Percentiles rank a stretch among this genome's conserved stretches.
These are phyloP conservation scores for Sporisorium iseilematis-ciliati DNA, from an alignment of 1,284 basidiomycete genomes.

Conservation along the genomic window DNA sequence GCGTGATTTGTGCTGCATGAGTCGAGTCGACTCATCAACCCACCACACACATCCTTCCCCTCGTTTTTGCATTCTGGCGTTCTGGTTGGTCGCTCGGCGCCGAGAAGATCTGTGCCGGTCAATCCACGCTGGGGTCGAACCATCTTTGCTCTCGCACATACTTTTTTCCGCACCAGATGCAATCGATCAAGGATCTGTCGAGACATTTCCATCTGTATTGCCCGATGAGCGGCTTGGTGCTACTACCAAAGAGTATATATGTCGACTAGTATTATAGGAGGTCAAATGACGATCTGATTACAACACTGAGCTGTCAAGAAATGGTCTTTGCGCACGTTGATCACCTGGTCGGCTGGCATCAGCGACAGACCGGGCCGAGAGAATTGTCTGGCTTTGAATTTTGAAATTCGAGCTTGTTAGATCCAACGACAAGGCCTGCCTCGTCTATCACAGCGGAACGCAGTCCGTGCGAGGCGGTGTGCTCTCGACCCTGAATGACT, in stretches of 20 bases:
- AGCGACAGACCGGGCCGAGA: too few relatives aligned
- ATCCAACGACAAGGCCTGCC: not conserved
- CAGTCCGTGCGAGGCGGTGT: conserved; percentile 3
- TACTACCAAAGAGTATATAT: too few relatives aligned
- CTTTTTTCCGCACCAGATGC: not conserved
- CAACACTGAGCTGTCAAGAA: too few relatives aligned
- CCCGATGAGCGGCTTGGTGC: not conserved
- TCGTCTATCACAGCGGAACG: not conserved
- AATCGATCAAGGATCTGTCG: not conserved
- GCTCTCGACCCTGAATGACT: conserved; percentile 6
- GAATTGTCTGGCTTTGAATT: too few relatives aligned
- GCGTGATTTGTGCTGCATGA: conserved; percentile 14
- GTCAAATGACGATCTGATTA: too few relatives aligned
- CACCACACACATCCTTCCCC: not conserved
- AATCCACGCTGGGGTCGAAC: not conserved
- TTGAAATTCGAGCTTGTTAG: not conserved
- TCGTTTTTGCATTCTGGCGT: conserved; percentile 1
- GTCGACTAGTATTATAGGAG: too few relatives aligned
- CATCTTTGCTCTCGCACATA: not conserved
- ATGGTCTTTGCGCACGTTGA: too few relatives aligned
- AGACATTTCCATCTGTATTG: not conserved
- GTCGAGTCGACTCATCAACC: conserved; percentile 8
- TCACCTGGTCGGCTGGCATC: too few relatives aligned
- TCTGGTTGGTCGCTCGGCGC: conserved; percentile 12
- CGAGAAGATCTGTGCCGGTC: not conserved